Conservation (phyloP, 225 moss, liverwort and hornwort genomes). For the Polytrichum commune region DNA sequence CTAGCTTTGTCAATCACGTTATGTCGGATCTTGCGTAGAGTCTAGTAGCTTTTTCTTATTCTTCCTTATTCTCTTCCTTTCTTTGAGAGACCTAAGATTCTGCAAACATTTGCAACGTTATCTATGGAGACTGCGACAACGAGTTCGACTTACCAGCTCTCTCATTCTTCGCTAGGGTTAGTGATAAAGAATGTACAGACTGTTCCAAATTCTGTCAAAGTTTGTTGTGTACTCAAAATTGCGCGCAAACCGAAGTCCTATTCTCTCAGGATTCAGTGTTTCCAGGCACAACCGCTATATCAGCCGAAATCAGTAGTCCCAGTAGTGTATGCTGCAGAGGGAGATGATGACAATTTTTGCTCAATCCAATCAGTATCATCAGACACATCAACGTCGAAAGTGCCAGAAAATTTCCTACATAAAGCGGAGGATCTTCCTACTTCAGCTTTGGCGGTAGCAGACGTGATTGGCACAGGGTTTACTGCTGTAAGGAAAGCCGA, state of each 20-base stretch:
- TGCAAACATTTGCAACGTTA: constrained; percentile 16
- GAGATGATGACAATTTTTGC: constrained; percentile 11
- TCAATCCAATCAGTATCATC: constrained; percentile 28
- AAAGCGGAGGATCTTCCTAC: constrained; percentile 52
- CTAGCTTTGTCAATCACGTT: not conserved
- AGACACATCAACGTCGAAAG: constrained; percentile 17
- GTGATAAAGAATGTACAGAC: constrained; percentile 1
- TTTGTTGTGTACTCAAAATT: constrained; percentile 10
- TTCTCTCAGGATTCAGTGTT: constrained; percentile 37
- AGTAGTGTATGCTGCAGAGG: constrained; percentile 24
- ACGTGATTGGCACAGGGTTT: constrained; percentile 64
- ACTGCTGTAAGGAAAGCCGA: constrained; percentile 52
- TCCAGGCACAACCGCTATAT: constrained; percentile 27
- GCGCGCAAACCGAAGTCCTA: constrained; percentile 18
- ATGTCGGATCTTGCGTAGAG: too few relatives aligned
- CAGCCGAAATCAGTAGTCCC: constrained; percentile 9
- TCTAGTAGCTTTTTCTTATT: too few relatives aligned
- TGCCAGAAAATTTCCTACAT: constrained; percentile 25
- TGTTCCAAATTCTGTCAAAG: constrained; percentile 13
- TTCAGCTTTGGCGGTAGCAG: constrained; percentile 77
- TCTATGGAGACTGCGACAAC: constrained; percentile 37
- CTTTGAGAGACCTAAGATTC: too few relatives aligned
- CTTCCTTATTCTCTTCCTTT: too few relatives aligned
- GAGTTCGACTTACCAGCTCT: constrained; percentile 24
- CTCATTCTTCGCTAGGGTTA: constrained; percentile 31